These are phyloP conservation scores for Mortierella claussenii DNA, from an alignment of 192 early-diverging fungal genomes.

Conservation along the genomic window DNA sequence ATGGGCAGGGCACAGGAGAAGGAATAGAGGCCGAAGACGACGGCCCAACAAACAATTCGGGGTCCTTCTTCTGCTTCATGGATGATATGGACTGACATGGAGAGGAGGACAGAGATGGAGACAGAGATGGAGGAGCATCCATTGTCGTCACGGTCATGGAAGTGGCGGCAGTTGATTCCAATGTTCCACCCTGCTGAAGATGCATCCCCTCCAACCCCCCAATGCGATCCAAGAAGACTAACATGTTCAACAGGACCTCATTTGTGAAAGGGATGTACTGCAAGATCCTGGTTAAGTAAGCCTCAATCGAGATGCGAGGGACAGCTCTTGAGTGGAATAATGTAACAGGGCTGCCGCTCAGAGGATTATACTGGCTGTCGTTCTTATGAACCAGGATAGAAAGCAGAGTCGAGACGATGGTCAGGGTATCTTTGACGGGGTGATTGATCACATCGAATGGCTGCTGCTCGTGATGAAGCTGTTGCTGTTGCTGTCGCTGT, in stretches of 20 bases:
- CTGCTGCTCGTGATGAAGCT: neutral
- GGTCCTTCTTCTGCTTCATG: neutral
- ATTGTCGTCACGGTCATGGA: neutral
- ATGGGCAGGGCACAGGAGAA: too few species aligned
- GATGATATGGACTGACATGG: neutral
- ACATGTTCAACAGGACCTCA: constrained; percentile 69
- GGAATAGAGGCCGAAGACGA: constrained; percentile 3
- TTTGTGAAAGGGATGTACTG: constrained; percentile 77
- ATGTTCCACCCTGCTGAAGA: constrained; percentile 3
- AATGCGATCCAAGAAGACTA: constrained; percentile 80
- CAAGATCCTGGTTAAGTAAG: constrained; percentile 73
- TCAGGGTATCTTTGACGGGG: constrained; percentile 57
- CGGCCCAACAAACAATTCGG: neutral
- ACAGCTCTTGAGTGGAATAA: constrained; percentile 78
- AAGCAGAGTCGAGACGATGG: constrained; percentile 57
- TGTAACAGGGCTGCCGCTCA: constrained; percentile 53
- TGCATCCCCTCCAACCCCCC: constrained; percentile 52
- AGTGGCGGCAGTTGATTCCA: neutral
- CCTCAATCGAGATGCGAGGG: constrained; percentile 70
- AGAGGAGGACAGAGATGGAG: too few species aligned
- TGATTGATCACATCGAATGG: constrained; percentile 55
- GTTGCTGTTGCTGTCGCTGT: neutral
- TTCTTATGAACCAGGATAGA: constrained; percentile 57
- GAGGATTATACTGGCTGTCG: constrained; percentile 44
- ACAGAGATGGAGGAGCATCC: too few species aligned